Evolutionary conservation across 805 yeast species (phyloP).

Genomic region (Tetrapisispora taiwanensis): DNA sequence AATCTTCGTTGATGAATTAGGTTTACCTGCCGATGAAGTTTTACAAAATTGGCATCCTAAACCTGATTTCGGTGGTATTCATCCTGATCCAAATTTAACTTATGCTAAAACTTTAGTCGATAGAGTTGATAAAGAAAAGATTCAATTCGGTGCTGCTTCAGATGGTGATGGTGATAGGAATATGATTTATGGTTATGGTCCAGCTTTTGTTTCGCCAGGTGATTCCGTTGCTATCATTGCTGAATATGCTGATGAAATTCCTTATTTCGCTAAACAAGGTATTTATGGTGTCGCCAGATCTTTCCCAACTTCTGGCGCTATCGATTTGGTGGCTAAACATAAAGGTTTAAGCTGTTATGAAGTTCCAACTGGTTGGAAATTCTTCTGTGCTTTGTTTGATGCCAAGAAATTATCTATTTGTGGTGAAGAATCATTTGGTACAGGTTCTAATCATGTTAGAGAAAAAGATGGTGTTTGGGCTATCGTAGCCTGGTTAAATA

Average conservation of each 20-base stretch:
- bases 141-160: constrained; percentile 97
- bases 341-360: constrained; percentile 74
- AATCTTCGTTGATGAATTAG: constrained; percentile 77
- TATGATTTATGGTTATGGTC: constrained; percentile 91
- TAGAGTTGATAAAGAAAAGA: constrained; percentile 65
- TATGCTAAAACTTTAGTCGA: constrained; percentile 83
- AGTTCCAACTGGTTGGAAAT: constrained; percentile 99
- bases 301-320: constrained; percentile 94
- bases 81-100: constrained; percentile 96
- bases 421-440: constrained; percentile 97
- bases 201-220: constrained; percentile 95
- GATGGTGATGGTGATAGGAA: constrained; percentile 99
- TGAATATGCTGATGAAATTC: constrained; percentile 79
- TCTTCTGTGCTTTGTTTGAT: constrained; percentile 92
- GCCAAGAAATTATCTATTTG: constrained; percentile 89
- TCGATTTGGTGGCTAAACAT: constrained; percentile 79
- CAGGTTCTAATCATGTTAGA: constrained; percentile 94
- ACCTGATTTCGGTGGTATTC: constrained; percentile 94
- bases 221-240: constrained; percentile 97
- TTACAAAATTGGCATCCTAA: constrained; percentile 72
- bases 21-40: constrained; percentile 49
- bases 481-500: constrained; percentile 91
- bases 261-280: constrained; percentile 79
- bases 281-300: constrained; percentile 91
- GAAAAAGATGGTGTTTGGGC: constrained; percentile 99